Evolutionary conservation across 2,329 filamentous ascomycete genomes (phyloP), one percentile per base, ranked within the genome.

Genomic region (Magnaporthiopsis poae): DNA sequence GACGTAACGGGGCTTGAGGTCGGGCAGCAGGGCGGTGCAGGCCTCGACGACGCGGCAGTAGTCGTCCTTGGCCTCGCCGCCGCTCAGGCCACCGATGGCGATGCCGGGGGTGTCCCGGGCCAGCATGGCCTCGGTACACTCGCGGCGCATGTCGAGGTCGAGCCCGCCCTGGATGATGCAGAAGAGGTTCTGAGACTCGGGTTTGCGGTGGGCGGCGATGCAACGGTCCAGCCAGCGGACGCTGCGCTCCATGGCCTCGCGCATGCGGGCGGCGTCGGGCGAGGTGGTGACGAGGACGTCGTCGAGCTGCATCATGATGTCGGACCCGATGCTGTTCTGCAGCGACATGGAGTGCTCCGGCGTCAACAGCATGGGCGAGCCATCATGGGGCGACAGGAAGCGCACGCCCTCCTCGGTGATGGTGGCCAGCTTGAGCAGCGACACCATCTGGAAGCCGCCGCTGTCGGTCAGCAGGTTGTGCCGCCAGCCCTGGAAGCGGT

Each of bases 221-320:
- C 95, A 99, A 66, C 95, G 87, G 78, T 99, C 96, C 7, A 99
- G 84, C 96, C 96, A 99, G 59, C 96, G 87, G 9, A 99, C 87
- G 66, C 92, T 96, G 66, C 95, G 89, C 74, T 95, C 85, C 93
- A 97, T 98, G 64, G 95, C 95, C 77, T 96, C 92, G 69, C 89
- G 86, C 86, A 99, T 98, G 65, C 96, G 89, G 27, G 82, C 88
- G 66, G 86, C 82, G 77, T 99, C 95, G 0, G 94, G 94, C 0
- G 92, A 97, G 0, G 95, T 99, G 0, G 95, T 98, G 36, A 92
- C 94, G 65, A 99, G 90, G 18, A 99, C 96, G 77, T 99, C 96
- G 81, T 99, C 95, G 4, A 99, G 87, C 78, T 99, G 96, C 96
- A 99, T 99, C 71, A 98, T 97, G 72, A 99, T 98, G 78, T 99